Evolutionary conservation across 2,329 filamentous ascomycete species (phyloP), one percentile per base, ranked within the genome.

Genomic region (Magnaporthiopsis poae): DNA sequence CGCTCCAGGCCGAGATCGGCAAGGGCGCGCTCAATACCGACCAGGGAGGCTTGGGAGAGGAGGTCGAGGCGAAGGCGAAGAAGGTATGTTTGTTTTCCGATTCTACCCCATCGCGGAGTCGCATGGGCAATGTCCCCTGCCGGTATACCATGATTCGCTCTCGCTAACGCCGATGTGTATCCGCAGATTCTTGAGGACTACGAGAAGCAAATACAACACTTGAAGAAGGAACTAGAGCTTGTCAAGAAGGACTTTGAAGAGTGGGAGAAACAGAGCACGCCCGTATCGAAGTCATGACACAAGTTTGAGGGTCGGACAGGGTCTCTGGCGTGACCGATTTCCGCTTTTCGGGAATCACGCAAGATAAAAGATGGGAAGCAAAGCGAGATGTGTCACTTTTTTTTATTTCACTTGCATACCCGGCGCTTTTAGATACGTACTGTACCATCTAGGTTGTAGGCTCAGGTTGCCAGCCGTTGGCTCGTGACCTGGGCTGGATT

Each of bases 121-220:
- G 11, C 39, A 18, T 36, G 13, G 15, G 3, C 13, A 4, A 12
- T 11, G 3, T 59, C 13, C 27, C 5, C 31, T 46, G 66, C 56
- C 9, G 36, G 68, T 68, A 18, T 27, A 33, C 69, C 72, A 65
- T 74, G 69, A 4, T 18, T 0, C 46, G 62, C 35, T 36, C 68
- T 74, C 68, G 76, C 71, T 65, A 64, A 62, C 66, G 18, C 63
- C 18, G 12, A 33, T 9, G 9, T 18, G 5, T 59, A 1, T 21
- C 2, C 33, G 33, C 69, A 92, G 89, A 88, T 94, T 62, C 78
- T 94, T 71, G 88, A 90, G 72, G 90, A 92, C 73, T 94, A 93
- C 75, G 89, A 93, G 75, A 90, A 88, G 75, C 90, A 94, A 79
- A 81, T 95, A 46, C 81, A 85, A 73, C 89, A 93, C 74, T 80